Conservation (phyloP, 345 rosid species). For the Physaria fendleri region DNA sequence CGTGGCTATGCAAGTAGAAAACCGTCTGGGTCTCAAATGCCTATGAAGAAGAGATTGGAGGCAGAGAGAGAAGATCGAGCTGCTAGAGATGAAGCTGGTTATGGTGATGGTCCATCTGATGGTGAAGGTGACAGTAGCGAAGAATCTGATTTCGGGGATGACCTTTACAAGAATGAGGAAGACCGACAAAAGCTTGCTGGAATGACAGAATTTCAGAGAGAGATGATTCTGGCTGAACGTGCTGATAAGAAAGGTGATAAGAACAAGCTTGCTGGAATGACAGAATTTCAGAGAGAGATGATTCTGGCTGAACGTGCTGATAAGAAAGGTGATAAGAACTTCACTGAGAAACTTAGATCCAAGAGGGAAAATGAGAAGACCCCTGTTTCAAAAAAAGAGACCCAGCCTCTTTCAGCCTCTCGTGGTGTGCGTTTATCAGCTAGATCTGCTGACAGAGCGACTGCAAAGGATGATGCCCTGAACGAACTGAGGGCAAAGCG, state of each 20-base stretch:
- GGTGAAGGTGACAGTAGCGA: slow-evolving; percentile 70
- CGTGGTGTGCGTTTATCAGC: slow-evolving; percentile 78
- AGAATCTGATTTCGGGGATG: slow-evolving; percentile 85
- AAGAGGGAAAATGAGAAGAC: slow-evolving; percentile 68
- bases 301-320: slow-evolving; percentile 81
- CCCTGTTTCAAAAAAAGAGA: slow-evolving; percentile 54
- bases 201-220: slow-evolving; percentile 86
- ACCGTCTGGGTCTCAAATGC: slow-evolving; percentile 91
- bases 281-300: slow-evolving; percentile 90
- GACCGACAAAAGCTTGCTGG: slow-evolving; percentile 68
- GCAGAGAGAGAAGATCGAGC: slow-evolving; percentile 77
- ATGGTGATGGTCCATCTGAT: slow-evolving; percentile 53
- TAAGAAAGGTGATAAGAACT: slow-evolving; percentile 82
- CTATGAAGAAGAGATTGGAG: slow-evolving; percentile 83
- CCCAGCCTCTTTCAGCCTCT: slow-evolving; percentile 51
- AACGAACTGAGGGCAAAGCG: slow-evolving; percentile 89
- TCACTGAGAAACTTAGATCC: slow-evolving; percentile 72
- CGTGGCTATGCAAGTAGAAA: slow-evolving; percentile 64
- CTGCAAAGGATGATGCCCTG: slow-evolving; percentile 90
- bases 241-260: slow-evolving; percentile 93
- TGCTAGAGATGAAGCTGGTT: slow-evolving; percentile 52
- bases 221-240: slow-evolving; percentile 79
- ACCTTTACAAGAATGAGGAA: slow-evolving; percentile 83
- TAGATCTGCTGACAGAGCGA: slow-evolving; percentile 89
- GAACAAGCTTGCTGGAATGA: slow-evolving; percentile 67